Conservation (phyloP, 2,329 filamentous ascomycete genomes). For the Paraphoma sp. region DNA sequence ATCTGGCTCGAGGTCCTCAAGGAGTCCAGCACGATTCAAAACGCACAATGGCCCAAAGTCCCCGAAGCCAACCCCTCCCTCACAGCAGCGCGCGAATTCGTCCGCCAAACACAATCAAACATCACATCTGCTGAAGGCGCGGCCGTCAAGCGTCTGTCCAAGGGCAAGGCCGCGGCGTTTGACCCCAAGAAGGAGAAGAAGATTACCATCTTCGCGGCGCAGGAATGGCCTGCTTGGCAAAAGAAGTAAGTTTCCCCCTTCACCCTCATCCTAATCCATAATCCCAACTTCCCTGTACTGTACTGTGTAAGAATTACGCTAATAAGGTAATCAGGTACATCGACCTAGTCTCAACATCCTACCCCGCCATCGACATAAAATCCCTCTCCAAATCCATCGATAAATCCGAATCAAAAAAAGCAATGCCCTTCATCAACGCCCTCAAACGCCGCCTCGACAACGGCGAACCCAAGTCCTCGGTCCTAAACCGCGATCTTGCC, state of each 20-base stretch:
- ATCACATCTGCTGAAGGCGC: constrained; percentile 85
- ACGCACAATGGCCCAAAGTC: constrained; percentile 75
- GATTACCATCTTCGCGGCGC: constrained; percentile 83
- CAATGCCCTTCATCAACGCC: constrained; percentile 92
- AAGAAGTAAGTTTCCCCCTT: constrained; percentile 74
- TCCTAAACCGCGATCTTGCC: constrained; percentile 82
- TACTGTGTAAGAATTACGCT: too few species aligned
- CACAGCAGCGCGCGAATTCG: constrained; percentile 82
- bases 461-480: constrained; percentile 69
- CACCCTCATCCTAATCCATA: too few species aligned
- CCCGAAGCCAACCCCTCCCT: constrained; percentile 70
- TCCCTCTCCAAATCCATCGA: constrained; percentile 77
- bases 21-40: constrained; percentile 77
- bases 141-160: constrained; percentile 87
- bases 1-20: constrained; percentile 91
- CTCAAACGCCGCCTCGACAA: constrained; percentile 81
- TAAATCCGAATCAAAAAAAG: constrained; percentile 95
- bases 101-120: constrained; percentile 74
- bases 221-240: constrained; percentile 88
- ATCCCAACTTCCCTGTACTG: too few species aligned
- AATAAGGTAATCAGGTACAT: constrained; percentile 31
- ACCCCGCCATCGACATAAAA: constrained; percentile 75
- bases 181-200: constrained; percentile 93
- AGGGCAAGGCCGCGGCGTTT: constrained; percentile 85
- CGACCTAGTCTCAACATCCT: constrained; percentile 36